A percentile compares a stretch with the other conserved stretches of the same genome.
phyloP scores from a whole-genome alignment of 2,329 filamentous ascomycete genomes.

The Stromatinia cepivora region DNA sequence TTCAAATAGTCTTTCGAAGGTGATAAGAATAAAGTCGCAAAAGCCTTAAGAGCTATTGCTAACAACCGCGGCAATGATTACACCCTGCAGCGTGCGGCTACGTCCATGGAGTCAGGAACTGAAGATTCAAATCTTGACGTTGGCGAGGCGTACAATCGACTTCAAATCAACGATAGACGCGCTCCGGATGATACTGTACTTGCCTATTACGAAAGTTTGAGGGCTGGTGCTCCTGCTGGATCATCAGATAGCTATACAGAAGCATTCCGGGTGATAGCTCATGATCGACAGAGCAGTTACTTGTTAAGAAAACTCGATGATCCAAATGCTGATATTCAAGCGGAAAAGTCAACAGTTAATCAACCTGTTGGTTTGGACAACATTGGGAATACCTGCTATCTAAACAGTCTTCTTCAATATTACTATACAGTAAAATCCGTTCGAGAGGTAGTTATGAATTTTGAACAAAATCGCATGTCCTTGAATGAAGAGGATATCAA shows the following conservation, averaged over 20 bases:
- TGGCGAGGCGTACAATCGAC: constrained; percentile 39
- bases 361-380: constrained; percentile 87
- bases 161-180: constrained; percentile 36
- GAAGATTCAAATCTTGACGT: constrained; percentile 33
- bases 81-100: constrained; percentile 35
- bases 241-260: constrained; percentile 40
- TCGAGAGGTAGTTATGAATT: constrained; percentile 76
- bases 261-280: constrained; percentile 40
- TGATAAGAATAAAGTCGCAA: constrained; percentile 38
- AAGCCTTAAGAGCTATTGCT: constrained; percentile 39
- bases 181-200: constrained; percentile 40
- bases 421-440: constrained; percentile 86
- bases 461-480: constrained; percentile 69
- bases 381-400: constrained; percentile 96
- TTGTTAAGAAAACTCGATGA: constrained; percentile 41
- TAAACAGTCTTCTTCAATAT: constrained; percentile 95
- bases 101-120: constrained; percentile 35
- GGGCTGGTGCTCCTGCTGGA: constrained; percentile 34
- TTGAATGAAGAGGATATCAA: constrained; percentile 62
- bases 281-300: constrained; percentile 39
- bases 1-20: constrained; percentile 34
- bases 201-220: constrained; percentile 39
- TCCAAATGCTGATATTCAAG: constrained; percentile 39
- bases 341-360: constrained; percentile 42
- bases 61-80: constrained; percentile 35